Percentiles rank a stretch among this genome's conserved stretches.
These are phyloP conservation scores for Microdochium nivale DNA, from an alignment of 2,329 filamentous ascomycete genomes.

Conservation along the genomic window DNA sequence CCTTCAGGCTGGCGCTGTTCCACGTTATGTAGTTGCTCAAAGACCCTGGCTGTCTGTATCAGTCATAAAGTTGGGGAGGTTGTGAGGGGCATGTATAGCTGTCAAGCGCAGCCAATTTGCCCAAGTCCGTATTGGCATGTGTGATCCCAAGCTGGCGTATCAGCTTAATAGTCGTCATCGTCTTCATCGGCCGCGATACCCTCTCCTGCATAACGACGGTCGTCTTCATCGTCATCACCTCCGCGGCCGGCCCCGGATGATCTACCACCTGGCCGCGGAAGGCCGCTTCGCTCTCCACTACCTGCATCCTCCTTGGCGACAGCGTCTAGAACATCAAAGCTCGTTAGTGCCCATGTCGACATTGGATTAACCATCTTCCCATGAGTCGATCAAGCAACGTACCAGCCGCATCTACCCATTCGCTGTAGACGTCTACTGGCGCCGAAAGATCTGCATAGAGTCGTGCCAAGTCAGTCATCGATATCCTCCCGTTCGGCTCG, in stretches of 20 bases:
- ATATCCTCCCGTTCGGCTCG: slow-evolving; percentile 2
- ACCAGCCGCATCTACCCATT: slow-evolving; percentile 89
- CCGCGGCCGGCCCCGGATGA: slow-evolving; percentile 2
- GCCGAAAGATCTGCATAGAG: slow-evolving; percentile 67
- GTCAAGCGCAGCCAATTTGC: too few species aligned
- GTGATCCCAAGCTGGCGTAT: slow-evolving; percentile 3
- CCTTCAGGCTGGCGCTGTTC: too few species aligned
- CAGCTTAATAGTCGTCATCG: slow-evolving; percentile 35
- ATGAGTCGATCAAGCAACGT: slow-evolving; percentile 12
- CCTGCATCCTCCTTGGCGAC: slow-evolving; percentile 34
- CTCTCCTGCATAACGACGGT: slow-evolving; percentile 42
- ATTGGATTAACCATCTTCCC: too few species aligned
- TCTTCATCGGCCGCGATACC: slow-evolving; percentile 46
- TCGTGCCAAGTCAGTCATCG: neutral
- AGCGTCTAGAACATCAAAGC: slow-evolving; percentile 27
- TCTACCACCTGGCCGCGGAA: slow-evolving; percentile 4
- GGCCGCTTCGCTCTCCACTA: slow-evolving; percentile 6
- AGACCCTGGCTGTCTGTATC: too few species aligned
- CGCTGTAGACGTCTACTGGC: slow-evolving; percentile 90
- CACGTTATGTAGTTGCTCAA: too few species aligned
- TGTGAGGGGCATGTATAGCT: too few species aligned
- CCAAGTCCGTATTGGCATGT: neutral
- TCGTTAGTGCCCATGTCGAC: neutral
- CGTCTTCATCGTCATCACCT: slow-evolving; percentile 41
- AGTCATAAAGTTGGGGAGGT: too few species aligned